Evolutionary conservation across 805 yeast genomes (phyloP).

Genomic region (Hanseniaspora thailandica): DNA sequence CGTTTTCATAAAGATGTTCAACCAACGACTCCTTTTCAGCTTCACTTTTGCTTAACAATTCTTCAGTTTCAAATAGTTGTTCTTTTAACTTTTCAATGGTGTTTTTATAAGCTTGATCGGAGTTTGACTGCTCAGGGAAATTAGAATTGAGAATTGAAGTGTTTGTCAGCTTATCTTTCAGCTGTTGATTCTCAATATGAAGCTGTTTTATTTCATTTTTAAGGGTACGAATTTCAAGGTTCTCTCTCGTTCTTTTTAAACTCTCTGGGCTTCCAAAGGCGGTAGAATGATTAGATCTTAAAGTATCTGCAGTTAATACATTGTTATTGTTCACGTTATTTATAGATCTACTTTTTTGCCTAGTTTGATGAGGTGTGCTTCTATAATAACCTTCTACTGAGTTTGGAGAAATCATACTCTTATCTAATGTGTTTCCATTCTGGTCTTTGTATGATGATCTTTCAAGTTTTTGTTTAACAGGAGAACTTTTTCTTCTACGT

Average conservation of each 20-base stretch:
- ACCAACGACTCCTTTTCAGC: background rate
- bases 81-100: background rate
- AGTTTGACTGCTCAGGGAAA: background rate
- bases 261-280: background rate
- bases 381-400: background rate
- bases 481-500: background rate
- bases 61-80: background rate
- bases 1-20: background rate
- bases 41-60: background rate
- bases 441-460: background rate
- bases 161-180: background rate
- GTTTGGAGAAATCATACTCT: background rate
- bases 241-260: background rate
- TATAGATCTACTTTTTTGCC: background rate
- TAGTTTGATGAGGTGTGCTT: background rate
- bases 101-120: background rate
- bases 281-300: background rate
- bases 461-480: background rate
- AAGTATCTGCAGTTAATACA: background rate
- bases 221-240: conserved; percentile 4
- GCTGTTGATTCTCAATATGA: conserved; percentile 2
- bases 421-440: background rate
- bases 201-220: conserved; percentile 2
- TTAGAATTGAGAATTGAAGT: background rate
- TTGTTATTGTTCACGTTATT: background rate